Conservation (phyloP, 1,284 basidiomycete genomes). For the Cryptococcus hybrid region DNA sequence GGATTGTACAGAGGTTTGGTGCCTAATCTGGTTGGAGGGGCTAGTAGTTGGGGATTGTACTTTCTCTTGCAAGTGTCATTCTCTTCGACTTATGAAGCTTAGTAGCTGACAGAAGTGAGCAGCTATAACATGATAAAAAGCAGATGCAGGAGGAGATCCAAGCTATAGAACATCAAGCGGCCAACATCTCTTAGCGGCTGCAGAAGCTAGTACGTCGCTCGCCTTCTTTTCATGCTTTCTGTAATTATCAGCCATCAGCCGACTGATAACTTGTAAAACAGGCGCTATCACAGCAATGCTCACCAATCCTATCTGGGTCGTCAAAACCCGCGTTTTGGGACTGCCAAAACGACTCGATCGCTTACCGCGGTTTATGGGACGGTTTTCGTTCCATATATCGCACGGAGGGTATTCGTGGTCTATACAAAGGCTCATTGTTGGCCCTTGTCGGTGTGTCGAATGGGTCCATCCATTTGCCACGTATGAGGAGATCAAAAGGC, state of each 20-base stretch:
- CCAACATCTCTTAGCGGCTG: slow-evolving; percentile 84
- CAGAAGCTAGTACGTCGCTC: slow-evolving; percentile 78
- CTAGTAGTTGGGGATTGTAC: slow-evolving; percentile 96
- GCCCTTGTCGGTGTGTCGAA: slow-evolving; percentile 93
- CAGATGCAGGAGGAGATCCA: slow-evolving; percentile 52
- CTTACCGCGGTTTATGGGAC: slow-evolving; percentile 77
- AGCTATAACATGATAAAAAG: slow-evolving; percentile 96
- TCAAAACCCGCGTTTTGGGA: slow-evolving; percentile 96
- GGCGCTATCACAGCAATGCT: slow-evolving; percentile 89
- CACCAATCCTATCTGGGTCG: slow-evolving; percentile 98
- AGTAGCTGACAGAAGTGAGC: not conserved
- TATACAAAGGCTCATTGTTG: slow-evolving; percentile 84
- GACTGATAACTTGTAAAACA: slow-evolving; percentile 35
- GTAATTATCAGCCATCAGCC: not conserved
- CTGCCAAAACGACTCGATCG: slow-evolving; percentile 62
- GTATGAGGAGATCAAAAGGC: slow-evolving; percentile 93
- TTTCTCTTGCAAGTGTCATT: slow-evolving; percentile 80
- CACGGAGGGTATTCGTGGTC: slow-evolving; percentile 73
- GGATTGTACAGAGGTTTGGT: slow-evolving; percentile 89
- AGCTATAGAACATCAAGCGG: slow-evolving; percentile 62
- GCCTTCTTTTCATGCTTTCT: not conserved
- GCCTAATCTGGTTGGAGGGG: slow-evolving; percentile 92
- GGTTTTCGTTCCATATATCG: slow-evolving; percentile 68
- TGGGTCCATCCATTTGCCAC: slow-evolving; percentile 95
- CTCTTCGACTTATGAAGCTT: not conserved